Percentiles rank a stretch among this genome's conserved stretches.
Evolutionary conservation across 1,139 yeast genomes (phyloP).

Genomic region (Geotrichum bryndzae): DNA sequence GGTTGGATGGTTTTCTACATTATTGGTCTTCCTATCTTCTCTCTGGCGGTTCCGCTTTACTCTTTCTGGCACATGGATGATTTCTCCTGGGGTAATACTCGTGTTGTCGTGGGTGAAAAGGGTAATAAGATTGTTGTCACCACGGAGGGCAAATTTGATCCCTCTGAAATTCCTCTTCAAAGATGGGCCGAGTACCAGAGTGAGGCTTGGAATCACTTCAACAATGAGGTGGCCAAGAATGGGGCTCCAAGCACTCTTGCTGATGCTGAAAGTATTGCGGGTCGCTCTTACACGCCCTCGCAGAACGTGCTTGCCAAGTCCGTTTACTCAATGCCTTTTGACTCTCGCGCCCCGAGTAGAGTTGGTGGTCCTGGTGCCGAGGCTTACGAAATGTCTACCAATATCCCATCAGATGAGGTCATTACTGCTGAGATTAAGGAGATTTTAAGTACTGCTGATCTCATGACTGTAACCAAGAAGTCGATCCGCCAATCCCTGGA

Average conservation of each 20-base stretch:
- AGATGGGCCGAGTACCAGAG: conserved; percentile 40
- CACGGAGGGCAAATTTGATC: conserved; percentile 37
- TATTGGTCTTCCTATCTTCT: conserved; percentile 36
- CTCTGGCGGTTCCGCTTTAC: conserved; percentile 35
- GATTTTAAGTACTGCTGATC: conserved; percentile 37
- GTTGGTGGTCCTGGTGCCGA: conserved; percentile 1
- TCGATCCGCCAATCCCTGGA: conserved; percentile 36
- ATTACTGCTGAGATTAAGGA: conserved; percentile 36
- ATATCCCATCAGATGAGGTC: conserved; percentile 36
- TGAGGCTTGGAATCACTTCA: conserved; percentile 31
- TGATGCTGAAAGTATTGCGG: conserved; percentile 10
- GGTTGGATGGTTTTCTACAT: conserved; percentile 39
- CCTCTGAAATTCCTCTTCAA: conserved; percentile 37
- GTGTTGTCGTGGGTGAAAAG: conserved; percentile 39
- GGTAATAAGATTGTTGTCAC: conserved; percentile 35
- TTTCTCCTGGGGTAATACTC: conserved; percentile 41
- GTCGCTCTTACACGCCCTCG: conserved; percentile 10
- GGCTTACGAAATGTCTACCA: conserved; percentile 24
- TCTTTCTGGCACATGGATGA: conserved; percentile 39
- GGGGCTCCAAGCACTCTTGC: background rate
- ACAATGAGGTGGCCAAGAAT: conserved; percentile 22
- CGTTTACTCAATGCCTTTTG: conserved; percentile 15
- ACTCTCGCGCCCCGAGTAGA: background rate
- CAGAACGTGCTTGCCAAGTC: conserved; percentile 18
- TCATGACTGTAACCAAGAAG: conserved; percentile 39